phyloP scores from a whole-genome alignment of 1,284 basidiomycete species.

The Cystobasidiaceae sp. region DNA sequence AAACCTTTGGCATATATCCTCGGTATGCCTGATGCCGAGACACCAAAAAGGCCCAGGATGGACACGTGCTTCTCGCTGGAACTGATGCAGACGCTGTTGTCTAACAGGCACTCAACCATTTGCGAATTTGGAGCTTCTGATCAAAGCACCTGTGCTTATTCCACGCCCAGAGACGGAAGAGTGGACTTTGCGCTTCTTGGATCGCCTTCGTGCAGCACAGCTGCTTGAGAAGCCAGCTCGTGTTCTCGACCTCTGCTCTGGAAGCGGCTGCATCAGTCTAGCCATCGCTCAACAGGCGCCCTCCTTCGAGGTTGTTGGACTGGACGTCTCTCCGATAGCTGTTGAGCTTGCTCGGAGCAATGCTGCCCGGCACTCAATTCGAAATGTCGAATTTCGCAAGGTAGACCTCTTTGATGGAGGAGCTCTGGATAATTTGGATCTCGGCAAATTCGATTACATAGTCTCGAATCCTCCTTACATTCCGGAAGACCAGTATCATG shows the following conservation, averaged over 20 bases:
- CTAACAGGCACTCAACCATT: constrained; percentile 75
- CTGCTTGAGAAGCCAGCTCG: constrained; percentile 26
- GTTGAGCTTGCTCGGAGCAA: constrained; percentile 69
- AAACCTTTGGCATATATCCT: constrained; percentile 89
- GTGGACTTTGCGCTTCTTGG: constrained; percentile 51
- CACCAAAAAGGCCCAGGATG: constrained; percentile 22
- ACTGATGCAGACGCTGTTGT: neutral
- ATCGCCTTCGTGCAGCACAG: constrained; percentile 46
- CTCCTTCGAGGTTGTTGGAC: constrained; percentile 47
- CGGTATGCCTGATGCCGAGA: constrained; percentile 54
- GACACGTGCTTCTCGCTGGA: constrained; percentile 23
- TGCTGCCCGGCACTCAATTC: constrained; percentile 49
- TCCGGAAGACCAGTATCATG: constrained; percentile 59
- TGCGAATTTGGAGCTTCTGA: constrained; percentile 66
- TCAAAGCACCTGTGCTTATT: constrained; percentile 73
- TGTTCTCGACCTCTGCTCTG: constrained; percentile 81
- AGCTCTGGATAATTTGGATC: constrained; percentile 32
- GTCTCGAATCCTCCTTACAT: constrained; percentile 95
- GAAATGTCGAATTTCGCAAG: constrained; percentile 1
- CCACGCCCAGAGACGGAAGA: constrained; percentile 88
- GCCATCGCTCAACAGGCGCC: constrained; percentile 52
- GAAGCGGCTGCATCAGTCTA: constrained; percentile 80
- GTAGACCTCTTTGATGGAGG: constrained; percentile 53
- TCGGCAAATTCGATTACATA: constrained; percentile 61
- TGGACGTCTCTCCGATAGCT: constrained; percentile 68